Evolutionary conservation across 2,329 filamentous ascomycete species (phyloP).

Genomic region (Corinectria fuckeliana): DNA sequence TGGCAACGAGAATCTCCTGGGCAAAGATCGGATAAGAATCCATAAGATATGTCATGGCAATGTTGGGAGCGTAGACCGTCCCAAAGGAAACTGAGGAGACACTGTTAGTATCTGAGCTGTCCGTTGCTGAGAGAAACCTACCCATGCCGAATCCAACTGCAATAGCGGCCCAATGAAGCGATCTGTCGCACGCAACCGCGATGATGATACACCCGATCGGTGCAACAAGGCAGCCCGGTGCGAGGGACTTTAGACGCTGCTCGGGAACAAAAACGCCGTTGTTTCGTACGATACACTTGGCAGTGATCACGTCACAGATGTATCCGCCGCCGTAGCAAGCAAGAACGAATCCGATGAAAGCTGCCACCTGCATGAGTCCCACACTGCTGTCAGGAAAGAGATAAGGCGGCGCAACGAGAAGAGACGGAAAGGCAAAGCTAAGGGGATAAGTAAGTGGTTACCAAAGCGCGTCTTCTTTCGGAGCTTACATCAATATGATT

Average conservation of each 20-base stretch:
- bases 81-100: neutral
- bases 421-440: slow-evolving; percentile 2
- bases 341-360: neutral
- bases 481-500: neutral
- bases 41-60: slow-evolving; percentile 7
- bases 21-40: slow-evolving; percentile 1
- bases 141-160: slow-evolving; percentile 7
- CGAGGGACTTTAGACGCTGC: neutral
- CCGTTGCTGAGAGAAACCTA: neutral
- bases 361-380: slow-evolving; percentile 6
- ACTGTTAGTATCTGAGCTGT: neutral
- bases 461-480: neutral
- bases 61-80: slow-evolving; percentile 2
- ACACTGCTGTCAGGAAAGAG: slow-evolving; percentile 1
- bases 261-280: neutral
- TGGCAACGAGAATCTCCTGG: slow-evolving; percentile 3
- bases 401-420: neutral
- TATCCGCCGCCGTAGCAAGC: slow-evolving; percentile 6
- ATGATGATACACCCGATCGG: neutral
- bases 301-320: slow-evolving; percentile 2
- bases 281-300: slow-evolving; percentile 1
- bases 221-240: neutral
- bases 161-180: neutral
- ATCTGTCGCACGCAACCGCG: slow-evolving; percentile 1
- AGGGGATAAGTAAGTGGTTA: neutral